These are phyloP conservation scores for Cladosporium oxysporum DNA, from an alignment of 2,329 filamentous ascomycete species.

Conservation along the genomic window DNA sequence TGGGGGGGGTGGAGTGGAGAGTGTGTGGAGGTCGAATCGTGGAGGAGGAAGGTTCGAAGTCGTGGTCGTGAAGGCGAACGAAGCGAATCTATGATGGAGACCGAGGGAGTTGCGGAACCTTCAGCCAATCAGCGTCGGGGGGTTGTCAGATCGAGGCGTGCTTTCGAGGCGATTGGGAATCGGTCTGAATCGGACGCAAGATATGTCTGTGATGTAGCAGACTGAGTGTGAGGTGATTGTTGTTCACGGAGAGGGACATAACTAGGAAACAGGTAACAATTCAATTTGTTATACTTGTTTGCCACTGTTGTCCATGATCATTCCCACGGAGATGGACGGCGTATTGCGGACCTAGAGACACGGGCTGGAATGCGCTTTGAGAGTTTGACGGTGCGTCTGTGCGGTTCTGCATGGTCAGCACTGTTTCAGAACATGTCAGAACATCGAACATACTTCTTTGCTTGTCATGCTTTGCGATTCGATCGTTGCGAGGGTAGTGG, in stretches of 20 bases:
- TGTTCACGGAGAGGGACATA: not conserved
- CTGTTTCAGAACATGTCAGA: not conserved
- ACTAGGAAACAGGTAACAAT: not conserved
- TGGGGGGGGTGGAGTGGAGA: constrained; percentile 24
- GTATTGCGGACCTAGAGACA: not conserved
- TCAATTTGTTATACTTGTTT: not conserved
- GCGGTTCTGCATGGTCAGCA: not conserved
- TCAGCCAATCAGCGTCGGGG: not conserved
- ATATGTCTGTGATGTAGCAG: not conserved
- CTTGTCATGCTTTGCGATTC: not conserved
- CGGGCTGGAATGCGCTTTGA: not conserved
- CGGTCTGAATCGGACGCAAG: not conserved
- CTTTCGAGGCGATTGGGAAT: not conserved
- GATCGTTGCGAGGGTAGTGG: not conserved
- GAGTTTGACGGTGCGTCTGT: not conserved
- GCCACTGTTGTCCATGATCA: not conserved
- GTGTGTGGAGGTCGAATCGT: constrained; percentile 16
- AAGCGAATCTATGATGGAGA: constrained; percentile 7
- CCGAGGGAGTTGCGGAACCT: not conserved
- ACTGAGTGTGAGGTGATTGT: not conserved
- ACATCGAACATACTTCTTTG: not conserved
- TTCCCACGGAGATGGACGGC: not conserved
- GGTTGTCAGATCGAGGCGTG: not conserved
- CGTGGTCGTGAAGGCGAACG: constrained; percentile 8
- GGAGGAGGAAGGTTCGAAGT: constrained; percentile 15